Evolutionary conservation across 1,139 yeast species (phyloP).

Genomic region (Debaryomycetaceae sp.): DNA sequence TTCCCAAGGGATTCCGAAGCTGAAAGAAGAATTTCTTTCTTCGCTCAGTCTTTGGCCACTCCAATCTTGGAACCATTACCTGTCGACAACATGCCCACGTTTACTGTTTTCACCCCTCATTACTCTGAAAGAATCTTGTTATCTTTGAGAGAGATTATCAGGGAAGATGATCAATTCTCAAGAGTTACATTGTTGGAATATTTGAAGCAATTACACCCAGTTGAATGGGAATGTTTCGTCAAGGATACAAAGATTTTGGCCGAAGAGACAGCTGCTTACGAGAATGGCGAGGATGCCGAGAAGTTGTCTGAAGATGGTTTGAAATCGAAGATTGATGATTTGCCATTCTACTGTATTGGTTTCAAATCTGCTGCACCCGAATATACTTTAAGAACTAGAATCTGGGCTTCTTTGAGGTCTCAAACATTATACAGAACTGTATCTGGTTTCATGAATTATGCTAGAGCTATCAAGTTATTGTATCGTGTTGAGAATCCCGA

Average conservation of each 20-base stretch:
- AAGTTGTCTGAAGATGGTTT: constrained; percentile 62
- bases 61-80: constrained; percentile 99
- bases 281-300: constrained; percentile 67
- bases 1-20: constrained; percentile 97
- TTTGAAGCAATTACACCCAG: constrained; percentile 95
- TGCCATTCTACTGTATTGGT: constrained; percentile 98
- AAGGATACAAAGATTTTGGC: constrained; percentile 98
- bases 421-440: constrained; percentile 98
- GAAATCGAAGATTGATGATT: constrained; percentile 90
- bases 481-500: constrained; percentile 99
- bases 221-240: constrained; percentile 99
- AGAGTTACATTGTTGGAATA: constrained; percentile 95
- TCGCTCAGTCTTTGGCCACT: constrained; percentile 96
- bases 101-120: constrained; percentile 96
- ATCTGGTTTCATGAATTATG: constrained; percentile 98
- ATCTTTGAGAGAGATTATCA: constrained; percentile 93
- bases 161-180: constrained; percentile 98
- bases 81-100: constrained; percentile 98
- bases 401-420: constrained; percentile 98
- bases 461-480: constrained; percentile 93
- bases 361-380: constrained; percentile 99
- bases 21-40: constrained; percentile 98
- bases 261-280: constrained; percentile 91
- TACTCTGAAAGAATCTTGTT: constrained; percentile 94
- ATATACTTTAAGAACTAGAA: constrained; percentile 95